These are phyloP conservation scores for Penicillium sp. DNA, from an alignment of 2,329 filamentous ascomycete species.

Conservation along the genomic window DNA sequence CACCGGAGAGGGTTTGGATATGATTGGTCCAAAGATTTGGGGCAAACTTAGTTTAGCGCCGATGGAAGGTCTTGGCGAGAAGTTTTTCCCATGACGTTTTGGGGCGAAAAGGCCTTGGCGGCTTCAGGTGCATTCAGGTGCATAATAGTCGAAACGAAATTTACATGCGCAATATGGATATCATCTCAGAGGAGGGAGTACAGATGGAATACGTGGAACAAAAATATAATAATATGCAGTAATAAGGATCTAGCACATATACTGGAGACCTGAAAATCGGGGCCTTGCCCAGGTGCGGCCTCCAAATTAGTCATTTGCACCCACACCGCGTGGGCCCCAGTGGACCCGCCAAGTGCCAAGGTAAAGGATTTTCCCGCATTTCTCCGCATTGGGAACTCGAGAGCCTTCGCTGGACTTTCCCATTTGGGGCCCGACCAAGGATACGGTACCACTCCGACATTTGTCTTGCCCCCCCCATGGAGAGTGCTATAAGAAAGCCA, in stretches of 20 bases:
- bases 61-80: neutral
- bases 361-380: too few species aligned
- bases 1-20: slow-evolving; percentile 11
- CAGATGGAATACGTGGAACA: neutral
- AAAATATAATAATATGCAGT: neutral
- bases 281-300: neutral
- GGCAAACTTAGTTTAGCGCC: neutral
- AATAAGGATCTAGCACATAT: neutral
- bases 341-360: neutral
- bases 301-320: neutral
- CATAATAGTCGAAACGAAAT: neutral
- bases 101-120: neutral
- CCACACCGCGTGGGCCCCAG: neutral
- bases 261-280: neutral
- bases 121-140: too few species aligned
- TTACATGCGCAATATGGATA: neutral
- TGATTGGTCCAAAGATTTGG: neutral
- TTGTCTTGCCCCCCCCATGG: neutral
- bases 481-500: slow-evolving; percentile 8
- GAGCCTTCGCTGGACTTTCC: too few species aligned
- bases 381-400: too few species aligned
- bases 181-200: neutral
- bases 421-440: too few species aligned
- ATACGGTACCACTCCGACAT: too few species aligned
- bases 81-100: neutral